These are phyloP conservation scores for Gracilaria gracilis DNA, from an alignment of 23 red algal genomes.

Conservation along the genomic window DNA sequence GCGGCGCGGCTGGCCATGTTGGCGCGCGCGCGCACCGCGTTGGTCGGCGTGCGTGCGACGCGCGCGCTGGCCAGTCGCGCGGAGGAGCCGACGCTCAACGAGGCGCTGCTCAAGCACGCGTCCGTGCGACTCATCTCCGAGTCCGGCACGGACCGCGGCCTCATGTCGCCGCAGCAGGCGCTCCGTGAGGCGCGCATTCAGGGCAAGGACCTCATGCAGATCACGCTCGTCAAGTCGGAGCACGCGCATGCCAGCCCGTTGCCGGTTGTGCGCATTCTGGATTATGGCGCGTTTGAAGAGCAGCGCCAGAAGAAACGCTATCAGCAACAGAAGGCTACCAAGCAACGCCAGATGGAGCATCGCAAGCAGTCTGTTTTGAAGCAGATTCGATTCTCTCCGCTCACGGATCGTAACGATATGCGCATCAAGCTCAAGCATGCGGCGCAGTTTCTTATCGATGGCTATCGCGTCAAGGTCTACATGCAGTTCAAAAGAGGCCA, in stretches of 20 bases:
- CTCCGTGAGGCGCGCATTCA: not conserved
- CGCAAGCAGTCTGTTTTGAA: conserved; percentile 47
- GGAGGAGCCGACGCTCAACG: conserved; percentile 29
- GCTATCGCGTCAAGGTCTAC: conserved; percentile 76
- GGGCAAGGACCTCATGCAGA: conserved; percentile 44
- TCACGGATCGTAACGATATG: conserved; percentile 76
- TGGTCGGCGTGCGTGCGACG: not conserved
- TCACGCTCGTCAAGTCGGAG: not conserved
- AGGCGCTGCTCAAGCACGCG: conserved; percentile 21
- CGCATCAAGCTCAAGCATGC: conserved; percentile 74
- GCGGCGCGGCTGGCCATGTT: not conserved
- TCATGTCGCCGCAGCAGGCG: conserved; percentile 37
- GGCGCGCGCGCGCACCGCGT: not conserved
- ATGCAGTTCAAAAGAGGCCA: conserved; percentile 85
- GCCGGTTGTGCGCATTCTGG: conserved; percentile 50
- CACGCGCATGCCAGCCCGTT: not conserved
- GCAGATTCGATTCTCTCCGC: conserved; percentile 81
- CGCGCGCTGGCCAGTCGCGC: conserved; percentile 7
- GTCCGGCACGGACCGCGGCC: conserved; percentile 26
- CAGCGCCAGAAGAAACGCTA: conserved; percentile 17
- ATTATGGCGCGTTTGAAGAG: conserved; percentile 26
- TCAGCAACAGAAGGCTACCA: conserved; percentile 25
- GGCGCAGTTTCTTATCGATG: conserved; percentile 65
- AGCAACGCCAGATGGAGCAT: conserved; percentile 12
- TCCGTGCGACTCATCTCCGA: conserved; percentile 72